Percentiles rank a stretch among this genome's conserved stretches.
Conservation (phyloP, 2,329 filamentous ascomycete species). For the Botryotinia convoluta region DNA sequence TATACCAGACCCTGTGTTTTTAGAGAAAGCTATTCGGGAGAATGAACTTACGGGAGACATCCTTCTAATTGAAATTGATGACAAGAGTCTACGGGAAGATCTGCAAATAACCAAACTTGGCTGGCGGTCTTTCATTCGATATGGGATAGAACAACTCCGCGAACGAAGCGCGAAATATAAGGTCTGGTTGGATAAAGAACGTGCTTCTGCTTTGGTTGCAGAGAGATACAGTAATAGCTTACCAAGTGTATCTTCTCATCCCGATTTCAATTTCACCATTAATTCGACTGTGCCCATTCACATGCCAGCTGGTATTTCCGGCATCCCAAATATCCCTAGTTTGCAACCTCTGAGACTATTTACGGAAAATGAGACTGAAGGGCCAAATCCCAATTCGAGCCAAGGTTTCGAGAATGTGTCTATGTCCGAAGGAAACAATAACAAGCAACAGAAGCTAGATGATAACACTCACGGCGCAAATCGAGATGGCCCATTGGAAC, state of each 20-base stretch:
- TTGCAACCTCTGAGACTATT: conserved; percentile 5
- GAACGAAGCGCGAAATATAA: conserved; percentile 51
- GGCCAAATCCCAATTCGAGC: neutral
- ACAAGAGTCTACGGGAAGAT: conserved; percentile 30
- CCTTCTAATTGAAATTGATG: conserved; percentile 30
- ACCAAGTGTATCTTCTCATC: neutral
- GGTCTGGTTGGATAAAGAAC: neutral
- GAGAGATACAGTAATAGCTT: neutral
- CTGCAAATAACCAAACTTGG: conserved; percentile 31
- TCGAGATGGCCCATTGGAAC: neutral
- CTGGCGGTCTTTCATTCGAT: conserved; percentile 44
- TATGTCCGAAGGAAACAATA: neutral
- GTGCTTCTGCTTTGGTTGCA: neutral
- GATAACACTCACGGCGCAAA: neutral
- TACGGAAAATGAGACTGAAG: neutral
- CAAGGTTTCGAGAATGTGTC: neutral
- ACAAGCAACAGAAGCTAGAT: conserved; percentile 8
- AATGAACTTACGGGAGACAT: conserved; percentile 50
- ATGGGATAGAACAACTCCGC: conserved; percentile 57
- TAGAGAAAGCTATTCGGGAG: conserved; percentile 57
- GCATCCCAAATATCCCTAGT: neutral
- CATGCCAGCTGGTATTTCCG: neutral
- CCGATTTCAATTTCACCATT: conserved; percentile 16
- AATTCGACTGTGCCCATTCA: conserved; percentile 16
- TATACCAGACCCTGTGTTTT: conserved; percentile 49